phyloP scores from a whole-genome alignment of 148 eudicot species.

The Dianthus caryophyllus region DNA sequence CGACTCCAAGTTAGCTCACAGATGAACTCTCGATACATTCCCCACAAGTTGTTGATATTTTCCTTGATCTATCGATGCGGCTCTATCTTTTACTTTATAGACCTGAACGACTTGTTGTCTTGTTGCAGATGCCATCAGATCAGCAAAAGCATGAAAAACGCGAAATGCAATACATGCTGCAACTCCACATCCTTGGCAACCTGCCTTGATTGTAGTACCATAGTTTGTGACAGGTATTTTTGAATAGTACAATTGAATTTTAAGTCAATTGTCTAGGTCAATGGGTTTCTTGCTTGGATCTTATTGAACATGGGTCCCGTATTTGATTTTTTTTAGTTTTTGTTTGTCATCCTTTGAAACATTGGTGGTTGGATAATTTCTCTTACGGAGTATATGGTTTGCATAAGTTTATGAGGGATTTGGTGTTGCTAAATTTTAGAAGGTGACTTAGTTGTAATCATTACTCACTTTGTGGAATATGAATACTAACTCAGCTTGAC shows the following conservation, averaged over 20 bases:
- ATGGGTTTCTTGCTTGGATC: too few relatives aligned
- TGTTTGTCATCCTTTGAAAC: neutral
- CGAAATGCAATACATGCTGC: slow-evolving; percentile 64
- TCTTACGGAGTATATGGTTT: neutral
- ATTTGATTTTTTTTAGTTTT: neutral
- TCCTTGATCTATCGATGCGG: neutral
- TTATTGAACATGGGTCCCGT: neutral
- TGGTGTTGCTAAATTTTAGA: too few relatives aligned
- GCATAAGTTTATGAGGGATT: too few relatives aligned
- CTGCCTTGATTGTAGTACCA: slow-evolving; percentile 65
- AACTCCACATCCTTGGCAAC: slow-evolving; percentile 58
- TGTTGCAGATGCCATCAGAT: slow-evolving; percentile 70
- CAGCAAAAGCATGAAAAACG: slow-evolving; percentile 38
- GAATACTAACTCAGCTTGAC: slow-evolving; percentile 8
- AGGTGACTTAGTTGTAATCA: neutral
- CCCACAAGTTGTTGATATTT: neutral
- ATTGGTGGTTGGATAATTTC: neutral
- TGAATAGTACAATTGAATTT: neutral
- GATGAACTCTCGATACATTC: neutral
- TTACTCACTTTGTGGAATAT: neutral
- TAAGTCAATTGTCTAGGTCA: neutral
- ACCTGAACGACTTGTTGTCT: slow-evolving; percentile 1
- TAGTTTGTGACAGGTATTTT: slow-evolving; percentile 71
- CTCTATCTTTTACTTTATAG: neutral
- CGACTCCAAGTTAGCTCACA: too few relatives aligned